These are phyloP conservation scores for Penicillium oxalicum DNA, from an alignment of 2,329 filamentous ascomycete genomes.

Conservation along the genomic window DNA sequence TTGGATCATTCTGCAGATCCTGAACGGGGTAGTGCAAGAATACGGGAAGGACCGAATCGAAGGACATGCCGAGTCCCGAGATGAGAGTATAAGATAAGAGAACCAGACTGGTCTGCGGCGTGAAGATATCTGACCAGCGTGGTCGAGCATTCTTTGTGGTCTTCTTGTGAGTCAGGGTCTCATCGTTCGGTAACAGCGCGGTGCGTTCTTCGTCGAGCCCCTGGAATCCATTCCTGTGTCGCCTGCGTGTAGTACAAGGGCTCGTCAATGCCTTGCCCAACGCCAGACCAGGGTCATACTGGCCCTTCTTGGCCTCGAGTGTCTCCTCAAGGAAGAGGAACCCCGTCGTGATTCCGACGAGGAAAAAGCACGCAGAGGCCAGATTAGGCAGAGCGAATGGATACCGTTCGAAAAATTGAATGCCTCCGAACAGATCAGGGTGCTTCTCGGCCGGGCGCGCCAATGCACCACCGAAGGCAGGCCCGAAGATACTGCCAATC, in stretches of 20 bases:
- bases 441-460: slow-evolving; percentile 72
- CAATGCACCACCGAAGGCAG: slow-evolving; percentile 78
- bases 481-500: slow-evolving; percentile 80
- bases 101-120: slow-evolving; percentile 66
- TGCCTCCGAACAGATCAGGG: slow-evolving; percentile 63
- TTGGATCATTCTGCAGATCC: slow-evolving; percentile 49
- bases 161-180: slow-evolving; percentile 12
- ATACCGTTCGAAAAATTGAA: slow-evolving; percentile 63
- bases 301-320: slow-evolving; percentile 61
- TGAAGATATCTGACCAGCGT: slow-evolving; percentile 61
- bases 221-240: slow-evolving; percentile 12
- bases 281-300: slow-evolving; percentile 67
- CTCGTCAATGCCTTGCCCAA: slow-evolving; percentile 61
- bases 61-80: slow-evolving; percentile 75
- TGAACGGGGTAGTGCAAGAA: slow-evolving; percentile 72
- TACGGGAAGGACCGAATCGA: slow-evolving; percentile 81
- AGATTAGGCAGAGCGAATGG: slow-evolving; percentile 84
- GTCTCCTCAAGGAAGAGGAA: slow-evolving; percentile 84
- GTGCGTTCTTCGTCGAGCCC: slow-evolving; percentile 26
- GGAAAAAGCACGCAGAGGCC: slow-evolving; percentile 67
- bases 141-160: slow-evolving; percentile 20
- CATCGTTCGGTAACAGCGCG: slow-evolving; percentile 25
- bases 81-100: slow-evolving; percentile 73
- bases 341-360: slow-evolving; percentile 67
- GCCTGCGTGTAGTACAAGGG: slow-evolving; percentile 29